Evolutionary conservation across 495 filamentous ascomycete species (phyloP).

Genomic region (Podospora appendiculata): DNA sequence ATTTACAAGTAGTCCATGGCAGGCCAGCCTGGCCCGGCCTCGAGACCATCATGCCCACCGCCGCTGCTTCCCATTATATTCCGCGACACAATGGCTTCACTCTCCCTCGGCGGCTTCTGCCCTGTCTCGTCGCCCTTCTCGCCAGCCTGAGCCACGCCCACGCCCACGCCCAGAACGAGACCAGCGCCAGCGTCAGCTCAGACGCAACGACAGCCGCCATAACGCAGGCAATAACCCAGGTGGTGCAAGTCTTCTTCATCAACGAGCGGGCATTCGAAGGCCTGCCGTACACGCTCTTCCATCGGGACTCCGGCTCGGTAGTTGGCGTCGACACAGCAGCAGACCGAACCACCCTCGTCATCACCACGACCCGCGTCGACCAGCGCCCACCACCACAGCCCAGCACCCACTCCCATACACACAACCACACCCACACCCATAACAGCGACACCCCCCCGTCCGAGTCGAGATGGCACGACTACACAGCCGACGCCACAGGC

Average conservation of each 20-base stretch:
- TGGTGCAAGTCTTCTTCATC: conserved; percentile 21
- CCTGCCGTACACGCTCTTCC: conserved; percentile 16
- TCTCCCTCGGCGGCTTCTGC: too few relatives aligned
- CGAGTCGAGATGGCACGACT: background rate
- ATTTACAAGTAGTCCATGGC: too few relatives aligned
- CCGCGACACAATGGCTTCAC: too few relatives aligned
- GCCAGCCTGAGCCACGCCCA: background rate
- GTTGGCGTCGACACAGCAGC: conserved; percentile 5
- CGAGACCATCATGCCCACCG: too few relatives aligned
- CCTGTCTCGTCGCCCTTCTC: background rate
- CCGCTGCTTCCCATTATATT: too few relatives aligned
- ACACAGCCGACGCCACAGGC: conserved; percentile 8
- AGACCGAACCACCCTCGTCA: conserved; percentile 14
- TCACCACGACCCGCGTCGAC: conserved; percentile 14
- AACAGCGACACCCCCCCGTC: background rate
- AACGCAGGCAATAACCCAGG: conserved; percentile 2
- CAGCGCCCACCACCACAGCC: conserved; percentile 3
- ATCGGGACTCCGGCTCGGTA: conserved; percentile 15
- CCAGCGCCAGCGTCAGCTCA: conserved; percentile 1
- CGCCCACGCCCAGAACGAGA: background rate
- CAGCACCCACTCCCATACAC: background rate
- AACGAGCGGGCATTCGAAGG: conserved; percentile 18
- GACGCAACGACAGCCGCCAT: background rate
- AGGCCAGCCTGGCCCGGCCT: too few relatives aligned
- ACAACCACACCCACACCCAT: background rate